Evolutionary conservation across 2,329 filamentous ascomycete species (phyloP), one percentile per base, ranked within the genome.

Genomic region (Microdochium nivale): DNA sequence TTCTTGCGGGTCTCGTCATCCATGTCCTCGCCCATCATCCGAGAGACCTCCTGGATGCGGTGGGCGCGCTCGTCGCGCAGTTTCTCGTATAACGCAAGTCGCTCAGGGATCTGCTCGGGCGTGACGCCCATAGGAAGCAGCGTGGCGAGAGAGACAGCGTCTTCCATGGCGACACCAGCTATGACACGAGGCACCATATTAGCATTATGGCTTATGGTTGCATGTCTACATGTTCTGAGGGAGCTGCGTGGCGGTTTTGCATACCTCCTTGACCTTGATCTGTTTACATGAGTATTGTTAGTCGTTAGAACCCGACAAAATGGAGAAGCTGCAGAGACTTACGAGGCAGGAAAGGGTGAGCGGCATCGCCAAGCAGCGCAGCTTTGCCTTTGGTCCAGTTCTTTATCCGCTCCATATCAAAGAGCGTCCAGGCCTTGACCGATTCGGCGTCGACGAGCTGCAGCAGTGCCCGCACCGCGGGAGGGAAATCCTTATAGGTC

Each of bases 321-420:
- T 47, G 10, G 3, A 16, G 8, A 49, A 25, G 11, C 2, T 14
- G 53, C 4, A 16, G 2, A 46, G 19, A 63, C 71, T 63, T 62
- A 76, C 74, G 77, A 14, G 83, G 84, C 0, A 83, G 67, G 58
- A 87, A 86, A 0, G 84, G 83, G 61, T 88, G 84, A 0, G 82
- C 84, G 0, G 84, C 82, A 60, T 88, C 84, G 0, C 85, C 84
- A 0, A 88, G 63, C 0, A 87, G 63, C 1, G 74, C 81, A 19
- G 86, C 61, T 4, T 70, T 73, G 0, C 66, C 77, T 2, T 77
- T 73, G 0, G 71, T 68, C 77, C 81, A 88, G 0, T 66, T 71
- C 0, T 76, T 72, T 16, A 87, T 63, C 1, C 72, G 66, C 3
- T 79, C 74, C 78, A 86, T 84, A 55, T 88, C 84, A 3, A 83